These are phyloP conservation scores for Colletotrichum lentis DNA, from an alignment of 2,329 filamentous ascomycete genomes.

Conservation along the genomic window DNA sequence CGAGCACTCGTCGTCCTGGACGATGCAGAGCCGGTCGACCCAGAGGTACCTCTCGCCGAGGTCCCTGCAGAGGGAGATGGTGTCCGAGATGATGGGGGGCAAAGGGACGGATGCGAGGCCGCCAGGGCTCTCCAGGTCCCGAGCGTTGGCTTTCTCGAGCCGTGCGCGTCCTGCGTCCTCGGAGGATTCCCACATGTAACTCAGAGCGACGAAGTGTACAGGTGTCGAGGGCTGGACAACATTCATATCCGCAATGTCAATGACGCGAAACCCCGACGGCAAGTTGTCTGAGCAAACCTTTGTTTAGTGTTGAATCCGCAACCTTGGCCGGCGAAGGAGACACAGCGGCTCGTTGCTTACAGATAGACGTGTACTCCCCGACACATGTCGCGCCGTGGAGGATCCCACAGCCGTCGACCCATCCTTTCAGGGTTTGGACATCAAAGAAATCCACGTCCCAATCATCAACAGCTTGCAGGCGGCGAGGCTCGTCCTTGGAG, in stretches of 20 bases:
- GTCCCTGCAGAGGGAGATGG: conserved; percentile 54
- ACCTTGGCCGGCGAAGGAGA: no score
- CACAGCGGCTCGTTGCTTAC: neutral
- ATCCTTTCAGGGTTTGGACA: neutral
- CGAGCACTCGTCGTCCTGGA: conserved; percentile 53
- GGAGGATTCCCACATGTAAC: conserved; percentile 51
- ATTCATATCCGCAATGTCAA: conserved; percentile 50
- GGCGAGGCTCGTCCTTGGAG: neutral
- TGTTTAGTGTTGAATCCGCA: neutral
- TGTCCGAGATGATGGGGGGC: conserved; percentile 53
- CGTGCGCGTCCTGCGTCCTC: neutral
- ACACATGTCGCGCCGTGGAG: conserved; percentile 10
- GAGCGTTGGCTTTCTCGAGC: conserved; percentile 40
- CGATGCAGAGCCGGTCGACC: conserved; percentile 56
- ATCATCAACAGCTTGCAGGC: neutral
- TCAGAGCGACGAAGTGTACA: conserved; percentile 54
- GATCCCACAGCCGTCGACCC: conserved; percentile 13
- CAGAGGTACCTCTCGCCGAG: conserved; percentile 54
- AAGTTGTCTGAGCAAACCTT: neutral
- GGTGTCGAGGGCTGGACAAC: conserved; percentile 48
- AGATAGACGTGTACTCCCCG: conserved; percentile 1
- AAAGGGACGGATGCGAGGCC: conserved; percentile 38
- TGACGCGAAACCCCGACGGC: conserved; percentile 39
- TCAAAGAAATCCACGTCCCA: conserved; percentile 23
- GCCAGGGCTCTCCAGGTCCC: conserved; percentile 41